Base-by-base conservation (phyloP, 1,284 basidiomycete species). In the Microbotryum violaceum region DNA sequence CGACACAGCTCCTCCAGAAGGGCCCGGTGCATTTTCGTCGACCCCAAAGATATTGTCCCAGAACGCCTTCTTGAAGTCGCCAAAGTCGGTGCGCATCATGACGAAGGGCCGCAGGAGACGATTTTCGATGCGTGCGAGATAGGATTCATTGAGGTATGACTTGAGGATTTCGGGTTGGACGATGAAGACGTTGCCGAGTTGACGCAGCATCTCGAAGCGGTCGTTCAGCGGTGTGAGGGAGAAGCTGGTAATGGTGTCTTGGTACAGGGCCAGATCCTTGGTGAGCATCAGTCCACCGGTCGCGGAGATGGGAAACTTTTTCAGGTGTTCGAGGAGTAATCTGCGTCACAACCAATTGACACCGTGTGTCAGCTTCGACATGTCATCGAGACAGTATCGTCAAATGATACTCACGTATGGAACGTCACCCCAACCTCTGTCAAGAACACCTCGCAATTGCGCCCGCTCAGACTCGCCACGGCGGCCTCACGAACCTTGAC, bases 211-310 rank as follows among this genome's bases (percentile, higher is more conserved):
- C 74, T 98, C 96, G 78, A 96, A 99, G 21, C 96, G 90, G 75
- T 97, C 94, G 65, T 87, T 85, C 4, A 99, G 80, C 2, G 88
- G 82, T 1, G 89, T 82, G 49, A 96, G 86, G 37, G 82, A 81
- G 76, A 94, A 97, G 16, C 83, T 84, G 62, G 81, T 79, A 66
- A 97, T 85, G 2, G 84, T 84, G 70, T 98, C 96, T 79, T 98
- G 96, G 73, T 98, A 99, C 49, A 89, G 86, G 69, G 94, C 96
- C 66, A 99, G 82, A 74, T 99, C 96, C 90, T 97, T 97, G 25
- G 94, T 94, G 47, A 99, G 85, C 89, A 98, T 96, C 55, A 99
- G 80, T 6, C 94, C 96, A 53, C 96, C 96, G 0, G 92, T 91
- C 0, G 92, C 92, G 71, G 88, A 97, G 59, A 99, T 91, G 1